These are phyloP conservation scores for Karstenula rhodostoma DNA, from an alignment of 2,329 filamentous ascomycete species.

Conservation along the genomic window DNA sequence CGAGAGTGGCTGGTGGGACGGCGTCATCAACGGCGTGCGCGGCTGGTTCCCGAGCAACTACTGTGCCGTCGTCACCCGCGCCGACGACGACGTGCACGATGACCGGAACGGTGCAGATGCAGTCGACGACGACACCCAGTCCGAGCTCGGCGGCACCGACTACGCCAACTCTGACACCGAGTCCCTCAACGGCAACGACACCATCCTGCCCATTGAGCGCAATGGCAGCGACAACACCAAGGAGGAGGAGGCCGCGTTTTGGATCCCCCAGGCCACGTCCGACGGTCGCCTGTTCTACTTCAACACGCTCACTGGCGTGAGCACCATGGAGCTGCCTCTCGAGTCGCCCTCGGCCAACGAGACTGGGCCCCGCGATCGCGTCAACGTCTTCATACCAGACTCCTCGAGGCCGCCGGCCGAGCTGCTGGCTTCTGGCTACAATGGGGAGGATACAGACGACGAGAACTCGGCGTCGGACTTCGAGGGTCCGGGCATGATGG, in stretches of 20 bases:
- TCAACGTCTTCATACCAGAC: conserved; percentile 87
- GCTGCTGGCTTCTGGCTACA: conserved; percentile 83
- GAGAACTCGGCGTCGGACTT: conserved; percentile 83
- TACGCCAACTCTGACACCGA: conserved; percentile 57
- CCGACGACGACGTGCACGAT: conserved; percentile 75
- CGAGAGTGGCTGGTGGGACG: conserved; percentile 99
- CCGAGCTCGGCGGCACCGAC: conserved; percentile 50
- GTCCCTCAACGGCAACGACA: conserved; percentile 48
- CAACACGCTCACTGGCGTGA: conserved; percentile 96
- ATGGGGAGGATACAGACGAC: conserved; percentile 89
- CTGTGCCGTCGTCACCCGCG: conserved; percentile 82
- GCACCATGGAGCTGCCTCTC: conserved; percentile 90
- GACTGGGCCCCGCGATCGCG: conserved; percentile 85
- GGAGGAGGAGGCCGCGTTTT: conserved; percentile 91
- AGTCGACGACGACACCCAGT: conserved; percentile 56
- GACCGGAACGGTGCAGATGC: conserved; percentile 64
- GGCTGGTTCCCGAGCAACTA: conserved; percentile 99
- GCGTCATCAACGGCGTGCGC: conserved; percentile 93
- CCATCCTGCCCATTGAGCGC: conserved; percentile 72
- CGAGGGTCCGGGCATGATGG: conserved; percentile 78
- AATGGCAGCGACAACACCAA: conserved; percentile 66
- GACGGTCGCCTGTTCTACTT: conserved; percentile 96
- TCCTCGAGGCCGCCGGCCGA: conserved; percentile 89
- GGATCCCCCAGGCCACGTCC: conserved; percentile 96
- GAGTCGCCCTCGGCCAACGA: conserved; percentile 88